Evolutionary conservation across 140 eudicot species (phyloP).

Genomic region (Senecio squalidus): DNA sequence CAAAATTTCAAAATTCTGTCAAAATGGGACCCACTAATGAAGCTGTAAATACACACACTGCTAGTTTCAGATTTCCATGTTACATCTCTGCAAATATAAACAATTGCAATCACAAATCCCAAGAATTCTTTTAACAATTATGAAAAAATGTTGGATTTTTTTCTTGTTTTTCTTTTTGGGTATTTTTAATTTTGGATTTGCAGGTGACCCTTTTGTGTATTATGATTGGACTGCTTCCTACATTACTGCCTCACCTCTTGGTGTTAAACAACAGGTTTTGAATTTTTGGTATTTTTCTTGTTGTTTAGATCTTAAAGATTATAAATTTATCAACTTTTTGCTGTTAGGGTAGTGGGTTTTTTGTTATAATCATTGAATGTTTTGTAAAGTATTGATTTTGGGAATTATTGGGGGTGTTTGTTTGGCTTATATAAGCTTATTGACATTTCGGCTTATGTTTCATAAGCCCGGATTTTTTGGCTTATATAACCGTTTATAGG

Average conservation of each 20-base stretch:
- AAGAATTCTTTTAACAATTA: no score
- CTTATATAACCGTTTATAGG: no score
- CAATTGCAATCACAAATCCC: no score
- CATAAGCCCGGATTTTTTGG: no score
- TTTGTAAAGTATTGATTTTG: slow-evolving; percentile 19
- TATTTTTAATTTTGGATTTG: slow-evolving; percentile 37
- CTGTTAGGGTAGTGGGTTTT: slow-evolving; percentile 9
- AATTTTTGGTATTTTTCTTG: background rate
- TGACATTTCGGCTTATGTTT: no score
- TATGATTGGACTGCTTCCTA: slow-evolving; percentile 93
- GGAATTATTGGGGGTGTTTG: no score
- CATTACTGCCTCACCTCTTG: slow-evolving; percentile 86
- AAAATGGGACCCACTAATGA: slow-evolving; percentile 22
- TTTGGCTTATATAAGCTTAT: no score
- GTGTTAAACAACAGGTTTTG: slow-evolving; percentile 77
- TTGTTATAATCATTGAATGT: no score
- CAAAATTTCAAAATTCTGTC: background rate
- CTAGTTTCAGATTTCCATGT: slow-evolving; percentile 23
- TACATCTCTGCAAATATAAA: no score
- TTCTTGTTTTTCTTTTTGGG: slow-evolving; percentile 33
- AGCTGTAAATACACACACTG: slow-evolving; percentile 22
- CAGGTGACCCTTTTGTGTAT: slow-evolving; percentile 75
- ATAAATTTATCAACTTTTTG: background rate
- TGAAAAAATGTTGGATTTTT: slow-evolving; percentile 31
- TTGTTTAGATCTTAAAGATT: slow-evolving; percentile 15